Evolutionary conservation across 1,284 basidiomycete species (phyloP).

Genomic region (Leccinum insolens): DNA sequence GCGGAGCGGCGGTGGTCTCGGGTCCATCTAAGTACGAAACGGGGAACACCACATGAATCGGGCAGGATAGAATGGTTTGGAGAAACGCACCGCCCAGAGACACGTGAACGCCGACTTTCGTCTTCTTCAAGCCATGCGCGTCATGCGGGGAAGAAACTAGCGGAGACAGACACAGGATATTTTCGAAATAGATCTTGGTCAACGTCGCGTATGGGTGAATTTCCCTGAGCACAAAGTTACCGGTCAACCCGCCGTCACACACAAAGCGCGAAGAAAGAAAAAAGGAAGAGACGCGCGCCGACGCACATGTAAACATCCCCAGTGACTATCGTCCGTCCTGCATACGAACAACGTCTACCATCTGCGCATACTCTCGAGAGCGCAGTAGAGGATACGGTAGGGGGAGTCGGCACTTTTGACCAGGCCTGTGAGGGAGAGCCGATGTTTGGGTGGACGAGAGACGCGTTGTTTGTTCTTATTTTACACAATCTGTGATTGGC

Average conservation of each 20-base stretch:
- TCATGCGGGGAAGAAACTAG: conserved; percentile 36
- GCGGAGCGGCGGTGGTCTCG: conserved; percentile 46
- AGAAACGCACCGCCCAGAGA: conserved; percentile 56
- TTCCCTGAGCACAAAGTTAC: conserved; percentile 47
- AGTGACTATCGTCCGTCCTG: conserved; percentile 53
- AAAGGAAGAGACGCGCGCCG: not conserved
- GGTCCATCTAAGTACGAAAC: conserved; percentile 49
- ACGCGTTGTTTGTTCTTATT: too few species aligned
- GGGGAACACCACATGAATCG: not conserved
- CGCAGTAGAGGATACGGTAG: conserved; percentile 65
- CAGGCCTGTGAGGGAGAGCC: too few species aligned
- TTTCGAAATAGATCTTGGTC: conserved; percentile 69
- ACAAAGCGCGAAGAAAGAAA: not conserved
- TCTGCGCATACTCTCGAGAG: conserved; percentile 83
- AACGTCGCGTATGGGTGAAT: conserved; percentile 67
- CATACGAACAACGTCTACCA: conserved; percentile 58
- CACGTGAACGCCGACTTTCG: conserved; percentile 60
- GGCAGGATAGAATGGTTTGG: not conserved
- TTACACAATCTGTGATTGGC: too few species aligned
- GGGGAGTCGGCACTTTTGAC: too few species aligned
- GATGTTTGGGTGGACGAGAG: too few species aligned
- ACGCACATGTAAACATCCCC: conserved; percentile 67
- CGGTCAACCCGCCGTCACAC: not conserved
- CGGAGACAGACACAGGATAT: conserved; percentile 58
- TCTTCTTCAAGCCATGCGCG: conserved; percentile 22